Conservation (phyloP, 306 rosid species). For the Quercus alba region DNA sequence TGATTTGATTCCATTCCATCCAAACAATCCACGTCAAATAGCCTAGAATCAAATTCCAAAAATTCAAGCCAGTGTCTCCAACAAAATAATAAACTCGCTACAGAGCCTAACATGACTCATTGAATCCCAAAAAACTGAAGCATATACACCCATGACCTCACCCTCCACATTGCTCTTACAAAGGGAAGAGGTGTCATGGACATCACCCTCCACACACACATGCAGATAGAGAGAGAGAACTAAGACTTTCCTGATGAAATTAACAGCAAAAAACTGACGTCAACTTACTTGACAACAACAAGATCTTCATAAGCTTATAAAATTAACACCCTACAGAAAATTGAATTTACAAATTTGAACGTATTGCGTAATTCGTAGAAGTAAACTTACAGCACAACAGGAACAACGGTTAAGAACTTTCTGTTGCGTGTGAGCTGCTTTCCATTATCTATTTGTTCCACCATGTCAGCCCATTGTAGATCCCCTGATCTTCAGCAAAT, state of each 20-base stretch:
- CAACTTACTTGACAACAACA: not conserved
- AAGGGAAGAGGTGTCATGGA: no score
- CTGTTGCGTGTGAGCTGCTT: slow-evolving; percentile 99
- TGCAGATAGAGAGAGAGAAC: not conserved
- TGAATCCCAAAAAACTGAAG: no score
- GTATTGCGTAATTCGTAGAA: slow-evolving; percentile 1
- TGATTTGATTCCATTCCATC: no score
- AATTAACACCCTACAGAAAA: not conserved
- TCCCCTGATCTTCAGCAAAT: slow-evolving; percentile 95
- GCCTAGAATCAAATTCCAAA: no score
- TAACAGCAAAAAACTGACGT: not conserved
- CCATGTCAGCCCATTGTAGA: slow-evolving; percentile 95
- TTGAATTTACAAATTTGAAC: not conserved
- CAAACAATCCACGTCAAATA: no score
- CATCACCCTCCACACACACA: no score
- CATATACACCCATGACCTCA: no score
- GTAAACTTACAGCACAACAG: slow-evolving; percentile 92
- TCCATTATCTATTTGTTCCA: slow-evolving; percentile 97
- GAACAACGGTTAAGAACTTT: slow-evolving; percentile 92
- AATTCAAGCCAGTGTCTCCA: no score
- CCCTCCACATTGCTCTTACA: no score
- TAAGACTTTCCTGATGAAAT: not conserved
- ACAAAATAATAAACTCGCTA: no score
- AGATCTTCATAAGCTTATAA: not conserved
- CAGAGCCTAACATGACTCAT: no score